A percentile compares a stretch with the other conserved stretches of the same genome.
phyloP scores from a whole-genome alignment of 306 rosid species.

The Cucumis cinereus region DNA sequence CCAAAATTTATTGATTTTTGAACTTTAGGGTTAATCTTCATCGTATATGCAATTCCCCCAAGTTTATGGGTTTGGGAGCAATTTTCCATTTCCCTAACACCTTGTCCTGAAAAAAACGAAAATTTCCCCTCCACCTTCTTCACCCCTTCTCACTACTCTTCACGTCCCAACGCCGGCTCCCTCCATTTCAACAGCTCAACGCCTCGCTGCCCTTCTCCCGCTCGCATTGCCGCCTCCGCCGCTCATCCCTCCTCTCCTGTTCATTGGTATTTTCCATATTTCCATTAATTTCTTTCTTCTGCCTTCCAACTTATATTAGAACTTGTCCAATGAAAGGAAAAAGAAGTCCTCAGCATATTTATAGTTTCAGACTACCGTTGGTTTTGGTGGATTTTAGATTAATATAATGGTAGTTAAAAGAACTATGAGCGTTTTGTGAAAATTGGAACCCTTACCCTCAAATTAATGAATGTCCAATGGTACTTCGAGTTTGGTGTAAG shows the following conservation, averaged over 20 bases:
- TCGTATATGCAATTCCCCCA: too few relatives aligned
- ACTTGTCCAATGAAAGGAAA: neutral
- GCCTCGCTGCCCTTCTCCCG: neutral
- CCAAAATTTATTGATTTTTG: too few relatives aligned
- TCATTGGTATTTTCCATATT: neutral
- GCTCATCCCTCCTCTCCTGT: neutral
- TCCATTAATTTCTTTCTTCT: neutral
- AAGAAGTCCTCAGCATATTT: too few relatives aligned
- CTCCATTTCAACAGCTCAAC: too few relatives aligned
- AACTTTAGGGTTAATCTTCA: too few relatives aligned
- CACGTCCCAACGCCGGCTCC: too few relatives aligned
- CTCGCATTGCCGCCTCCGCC: neutral
- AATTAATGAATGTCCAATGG: neutral
- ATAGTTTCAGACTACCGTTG: neutral
- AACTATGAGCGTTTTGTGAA: neutral
- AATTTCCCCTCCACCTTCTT: too few relatives aligned
- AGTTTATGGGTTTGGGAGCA: too few relatives aligned
- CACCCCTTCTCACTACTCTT: too few relatives aligned
- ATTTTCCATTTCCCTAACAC: too few relatives aligned
- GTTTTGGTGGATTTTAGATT: neutral
- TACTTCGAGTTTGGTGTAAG: neutral
- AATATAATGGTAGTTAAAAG: too few relatives aligned
- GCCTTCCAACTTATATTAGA: neutral
- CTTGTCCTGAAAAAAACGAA: too few relatives aligned
- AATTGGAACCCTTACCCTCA: neutral